Base-by-base conservation (phyloP, 1,139 yeast genomes). In the Pichia norvegensis region DNA sequence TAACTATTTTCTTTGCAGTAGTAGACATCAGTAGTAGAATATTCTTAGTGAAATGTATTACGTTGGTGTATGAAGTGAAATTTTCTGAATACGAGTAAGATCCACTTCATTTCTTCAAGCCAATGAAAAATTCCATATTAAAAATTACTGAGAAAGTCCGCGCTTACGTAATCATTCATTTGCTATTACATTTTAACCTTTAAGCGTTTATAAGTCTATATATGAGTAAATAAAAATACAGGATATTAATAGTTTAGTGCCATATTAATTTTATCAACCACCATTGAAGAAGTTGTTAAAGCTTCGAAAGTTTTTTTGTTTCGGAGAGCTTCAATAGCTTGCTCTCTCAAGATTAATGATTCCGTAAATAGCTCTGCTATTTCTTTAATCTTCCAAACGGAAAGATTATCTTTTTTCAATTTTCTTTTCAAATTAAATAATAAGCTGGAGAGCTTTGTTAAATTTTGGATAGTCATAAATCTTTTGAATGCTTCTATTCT, bases 1-100 rank as follows among this genome's bases (percentile, higher is more conserved):
- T 60, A 10, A 74, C 68, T 17, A 75, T 61, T 40, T 65, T 63
- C 52, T 67, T 69, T 6, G 55, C 56, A 2, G 57, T 44, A 20
- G 43, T 21, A 8, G 53, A 46, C 53, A 51, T 51, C 2, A 10
- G 9, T 31, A 31, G 8, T 31, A 7, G 6, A 7, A 8, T 7
- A 29, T 23, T 23, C 25, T 23, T 23, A 6, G 6, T 9, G 9
- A 23, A 23, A 23, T n/a, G n/a, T n/a, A n/a, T 5, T 23, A 6
- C 9, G 25, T 29, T 29, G 14, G 16, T 7, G 8, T 7, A 29
- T 7, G 14, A 4, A 29, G 33, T 29, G 33, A 29, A 29, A 23
- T 6, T 23, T 9, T 23, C 25, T 5, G 25, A 23, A 23, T 23
- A 4, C 27, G 11, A 7, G 27, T 25, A 25, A 25, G 27, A 4